Evolutionary conservation across 2,329 filamentous ascomycete genomes (phyloP).

Genomic region (Botryotinia narcissicola): DNA sequence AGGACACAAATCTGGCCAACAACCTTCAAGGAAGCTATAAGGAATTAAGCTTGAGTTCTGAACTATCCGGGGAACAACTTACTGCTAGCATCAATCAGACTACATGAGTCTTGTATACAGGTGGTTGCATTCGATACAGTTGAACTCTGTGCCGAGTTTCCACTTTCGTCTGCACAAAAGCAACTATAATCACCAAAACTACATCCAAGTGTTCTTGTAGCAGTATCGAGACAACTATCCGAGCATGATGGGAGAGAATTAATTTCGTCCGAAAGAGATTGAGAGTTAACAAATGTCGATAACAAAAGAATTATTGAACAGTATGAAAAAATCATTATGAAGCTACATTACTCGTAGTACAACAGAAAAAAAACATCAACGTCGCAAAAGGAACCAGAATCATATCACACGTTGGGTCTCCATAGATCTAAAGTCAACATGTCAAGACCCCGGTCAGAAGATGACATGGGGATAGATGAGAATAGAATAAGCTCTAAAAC

Average conservation of each 20-base stretch:
- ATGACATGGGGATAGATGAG: constrained; percentile 11
- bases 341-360: constrained; percentile 1
- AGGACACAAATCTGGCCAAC: constrained; percentile 19
- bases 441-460: background rate
- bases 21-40: constrained; percentile 18
- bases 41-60: constrained; percentile 3
- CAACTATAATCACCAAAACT: constrained; percentile 11
- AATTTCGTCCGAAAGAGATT: constrained; percentile 13
- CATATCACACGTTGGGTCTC: constrained; percentile 3
- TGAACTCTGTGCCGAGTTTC: background rate
- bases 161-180: constrained; percentile 3
- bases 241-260: constrained; percentile 17
- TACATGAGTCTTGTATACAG: constrained; percentile 20
- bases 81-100: constrained; percentile 17
- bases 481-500: constrained; percentile 12
- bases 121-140: constrained; percentile 13
- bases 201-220: constrained; percentile 8
- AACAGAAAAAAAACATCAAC: constrained; percentile 9
- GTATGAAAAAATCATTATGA: constrained; percentile 12
- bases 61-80: background rate
- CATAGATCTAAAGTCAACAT: background rate
- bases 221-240: constrained; percentile 6
- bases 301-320: constrained; percentile 6
- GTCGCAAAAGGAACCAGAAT: background rate
- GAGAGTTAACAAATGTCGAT: background rate